Base-by-base conservation (phyloP, 2,329 filamentous ascomycete species). In the Cladosporium oxysporum region DNA sequence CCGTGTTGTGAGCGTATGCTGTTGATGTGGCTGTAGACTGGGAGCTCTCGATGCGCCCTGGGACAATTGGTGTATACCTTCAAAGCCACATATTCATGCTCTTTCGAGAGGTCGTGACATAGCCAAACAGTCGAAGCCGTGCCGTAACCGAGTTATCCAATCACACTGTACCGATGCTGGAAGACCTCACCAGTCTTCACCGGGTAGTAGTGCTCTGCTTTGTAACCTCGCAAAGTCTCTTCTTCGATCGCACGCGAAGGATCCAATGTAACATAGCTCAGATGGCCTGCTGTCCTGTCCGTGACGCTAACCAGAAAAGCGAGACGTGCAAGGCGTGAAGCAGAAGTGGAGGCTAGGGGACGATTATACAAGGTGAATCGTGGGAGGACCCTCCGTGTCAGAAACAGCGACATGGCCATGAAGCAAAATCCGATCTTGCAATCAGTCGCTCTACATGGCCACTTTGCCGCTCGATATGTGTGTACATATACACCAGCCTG, bases 91-190 rank as follows among this genome's bases (percentile, higher is more conserved):
- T 75, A 77, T 18, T 69, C 67, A 4, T 69, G 28, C 21, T 71
- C 59, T 53, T 67, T 68, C 58, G 66, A 64, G 8, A 79, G 73
- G 72, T 81, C 78, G 28, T 70, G 75, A 53, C 76, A 77, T 0
- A 83, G 75, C 80, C 81, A 83, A 5, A 80, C 77, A 0, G 80
- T 82, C 8, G 80, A 81, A 57, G 69, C 71, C 7, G 72, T 72
- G 11, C 80, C 80, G 68, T 78, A 81, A 31, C 81, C 81, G 14
- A 83, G 75, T 67, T 83, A 83, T 49, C 74, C 76, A 7, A 82
- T 72, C 47, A 79, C 71, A 57, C 77, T 72, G 67, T 81, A 82
- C 23, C 71, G 73, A 5, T 64, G 59, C 2, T 75, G 35, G 63
- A 80, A 69, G 0, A 78, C 55, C 18, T 80, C 66, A 10, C 78